Conservation (phyloP, 805 yeast genomes). For the Maudiozyma barnettii region DNA sequence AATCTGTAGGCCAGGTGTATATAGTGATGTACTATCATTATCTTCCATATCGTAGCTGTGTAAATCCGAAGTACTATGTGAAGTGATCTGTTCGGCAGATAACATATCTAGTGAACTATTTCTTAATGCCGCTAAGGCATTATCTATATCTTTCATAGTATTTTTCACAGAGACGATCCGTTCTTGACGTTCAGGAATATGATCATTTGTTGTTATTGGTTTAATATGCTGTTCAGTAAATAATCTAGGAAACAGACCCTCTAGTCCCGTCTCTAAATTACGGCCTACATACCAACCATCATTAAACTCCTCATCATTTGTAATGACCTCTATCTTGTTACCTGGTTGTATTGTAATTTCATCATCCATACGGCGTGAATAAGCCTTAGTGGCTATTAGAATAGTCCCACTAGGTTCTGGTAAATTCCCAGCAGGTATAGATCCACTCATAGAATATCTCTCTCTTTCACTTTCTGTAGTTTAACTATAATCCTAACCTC, state of each 20-base stretch:
- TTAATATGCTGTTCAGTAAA: conserved; percentile 49
- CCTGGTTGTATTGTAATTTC: conserved; percentile 75
- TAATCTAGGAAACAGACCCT: conserved; percentile 83
- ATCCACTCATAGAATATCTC: not conserved
- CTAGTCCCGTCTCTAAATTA: conserved; percentile 56
- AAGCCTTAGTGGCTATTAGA: conserved; percentile 66
- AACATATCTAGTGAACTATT: conserved; percentile 20
- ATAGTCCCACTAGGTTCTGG: conserved; percentile 9
- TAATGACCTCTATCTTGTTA: conserved; percentile 76
- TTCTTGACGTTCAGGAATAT: not conserved
- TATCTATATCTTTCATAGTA: conserved; percentile 63
- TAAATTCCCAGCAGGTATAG: not conserved
- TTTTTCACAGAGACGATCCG: conserved; percentile 28
- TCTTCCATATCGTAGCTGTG: not conserved
- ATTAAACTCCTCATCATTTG: conserved; percentile 85
- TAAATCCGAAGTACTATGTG: not conserved
- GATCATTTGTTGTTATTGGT: conserved; percentile 18
- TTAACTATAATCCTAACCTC: too few relatives aligned
- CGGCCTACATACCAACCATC: conserved; percentile 97
- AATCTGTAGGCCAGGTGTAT: conserved; percentile 2
- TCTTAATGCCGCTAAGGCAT: conserved; percentile 55
- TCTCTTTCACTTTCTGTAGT: too few relatives aligned
- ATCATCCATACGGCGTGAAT: conserved; percentile 78
- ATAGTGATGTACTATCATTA: not conserved
- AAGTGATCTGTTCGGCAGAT: not conserved